These are phyloP conservation scores for Emmonsia crescens DNA, from an alignment of 2,329 filamentous ascomycete species.

Conservation along the genomic window DNA sequence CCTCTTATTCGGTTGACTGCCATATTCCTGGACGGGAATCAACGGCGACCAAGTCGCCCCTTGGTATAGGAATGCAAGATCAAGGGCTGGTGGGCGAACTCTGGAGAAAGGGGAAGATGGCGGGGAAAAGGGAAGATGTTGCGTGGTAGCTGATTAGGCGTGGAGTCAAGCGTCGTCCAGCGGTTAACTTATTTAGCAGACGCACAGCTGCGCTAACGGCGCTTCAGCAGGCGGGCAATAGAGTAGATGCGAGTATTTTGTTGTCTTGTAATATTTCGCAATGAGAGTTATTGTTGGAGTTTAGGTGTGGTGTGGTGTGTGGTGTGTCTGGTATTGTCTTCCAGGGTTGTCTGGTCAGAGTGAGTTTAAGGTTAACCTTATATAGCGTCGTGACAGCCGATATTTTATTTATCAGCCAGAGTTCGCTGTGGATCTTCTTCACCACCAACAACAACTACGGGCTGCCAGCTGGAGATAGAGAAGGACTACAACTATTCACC, in stretches of 20 bases:
- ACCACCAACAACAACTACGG: background rate
- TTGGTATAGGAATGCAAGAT: slow-evolving; percentile 17
- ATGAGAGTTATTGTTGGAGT: background rate
- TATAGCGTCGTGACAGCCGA: background rate
- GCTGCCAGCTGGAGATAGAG: background rate
- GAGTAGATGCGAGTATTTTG: background rate
- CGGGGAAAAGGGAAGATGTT: background rate
- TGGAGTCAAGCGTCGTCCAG: background rate
- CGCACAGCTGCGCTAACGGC: background rate
- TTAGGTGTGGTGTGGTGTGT: background rate
- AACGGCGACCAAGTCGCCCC: slow-evolving; percentile 28
- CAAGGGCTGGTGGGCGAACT: background rate
- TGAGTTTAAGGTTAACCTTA: too few relatives aligned
- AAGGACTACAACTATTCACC: background rate
- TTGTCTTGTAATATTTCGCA: background rate
- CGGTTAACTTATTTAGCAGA: background rate
- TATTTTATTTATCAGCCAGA: background rate
- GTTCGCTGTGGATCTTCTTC: background rate
- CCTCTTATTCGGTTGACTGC: slow-evolving; percentile 93
- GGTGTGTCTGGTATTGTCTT: background rate
- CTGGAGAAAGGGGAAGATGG: background rate
- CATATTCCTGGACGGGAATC: slow-evolving; percentile 44
- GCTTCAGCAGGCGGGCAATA: background rate
- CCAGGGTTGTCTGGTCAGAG: too few relatives aligned
- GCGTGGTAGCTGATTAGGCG: background rate